phyloP scores from a whole-genome alignment of 2,329 filamentous ascomycete species.

The Cladosporium sp. region DNA sequence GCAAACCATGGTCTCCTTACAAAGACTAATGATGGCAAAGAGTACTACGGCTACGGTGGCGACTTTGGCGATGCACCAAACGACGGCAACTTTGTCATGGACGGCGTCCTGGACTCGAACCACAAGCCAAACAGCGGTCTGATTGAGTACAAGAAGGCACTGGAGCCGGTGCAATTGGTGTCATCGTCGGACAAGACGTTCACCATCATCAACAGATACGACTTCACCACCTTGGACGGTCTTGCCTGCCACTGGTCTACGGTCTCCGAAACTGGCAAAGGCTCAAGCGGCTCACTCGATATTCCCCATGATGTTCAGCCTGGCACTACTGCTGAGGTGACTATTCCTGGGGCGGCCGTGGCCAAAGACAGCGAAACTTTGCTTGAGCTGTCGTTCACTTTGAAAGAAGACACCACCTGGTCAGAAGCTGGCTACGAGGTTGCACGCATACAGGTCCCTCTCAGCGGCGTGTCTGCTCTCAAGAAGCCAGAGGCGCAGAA shows the following conservation, averaged over 20 bases:
- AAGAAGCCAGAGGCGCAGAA: constrained; percentile 19
- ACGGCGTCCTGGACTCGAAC: constrained; percentile 45
- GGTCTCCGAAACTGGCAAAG: constrained; percentile 22
- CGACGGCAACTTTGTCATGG: constrained; percentile 49
- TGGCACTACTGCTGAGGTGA: constrained; percentile 23
- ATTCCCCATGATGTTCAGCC: constrained; percentile 22
- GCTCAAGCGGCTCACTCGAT: constrained; percentile 17
- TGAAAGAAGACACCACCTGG: constrained; percentile 37
- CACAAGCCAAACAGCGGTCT: constrained; percentile 44
- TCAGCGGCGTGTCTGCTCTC: constrained; percentile 16
- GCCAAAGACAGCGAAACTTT: constrained; percentile 21
- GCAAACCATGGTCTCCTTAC: constrained; percentile 47
- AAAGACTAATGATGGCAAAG: constrained; percentile 39
- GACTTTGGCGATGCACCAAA: constrained; percentile 44
- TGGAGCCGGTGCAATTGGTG: constrained; percentile 42
- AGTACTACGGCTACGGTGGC: constrained; percentile 46
- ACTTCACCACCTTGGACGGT: constrained; percentile 41
- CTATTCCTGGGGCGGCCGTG: constrained; percentile 18
- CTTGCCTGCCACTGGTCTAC: constrained; percentile 29
- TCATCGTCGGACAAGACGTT: constrained; percentile 35
- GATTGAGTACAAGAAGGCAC: constrained; percentile 46
- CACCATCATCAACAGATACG: constrained; percentile 30
- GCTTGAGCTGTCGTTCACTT: constrained; percentile 33
- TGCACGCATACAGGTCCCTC: constrained; percentile 37
- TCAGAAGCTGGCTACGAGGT: constrained; percentile 39